A percentile compares a stretch with the other conserved stretches of the same genome.
These are phyloP conservation scores for Acorus gramineus DNA, from an alignment of 106 monocot species.

Conservation along the genomic window DNA sequence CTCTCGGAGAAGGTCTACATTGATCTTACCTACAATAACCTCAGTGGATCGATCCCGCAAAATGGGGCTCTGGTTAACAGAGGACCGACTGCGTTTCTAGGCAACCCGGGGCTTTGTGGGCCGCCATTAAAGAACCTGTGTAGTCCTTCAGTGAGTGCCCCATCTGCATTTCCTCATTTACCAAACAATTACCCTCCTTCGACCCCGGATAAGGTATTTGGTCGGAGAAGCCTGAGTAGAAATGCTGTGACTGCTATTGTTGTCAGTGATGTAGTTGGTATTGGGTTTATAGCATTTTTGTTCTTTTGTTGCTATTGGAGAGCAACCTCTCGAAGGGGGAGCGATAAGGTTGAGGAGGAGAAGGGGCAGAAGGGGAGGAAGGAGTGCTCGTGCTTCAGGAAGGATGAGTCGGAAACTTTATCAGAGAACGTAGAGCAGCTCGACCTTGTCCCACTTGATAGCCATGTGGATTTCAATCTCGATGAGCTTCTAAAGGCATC, in stretches of 20 bases:
- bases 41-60: conserved; percentile 74
- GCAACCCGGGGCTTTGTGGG: conserved; percentile 78
- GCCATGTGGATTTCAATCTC: conserved; percentile 28
- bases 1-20: conserved; percentile 91
- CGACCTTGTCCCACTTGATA: conserved; percentile 47
- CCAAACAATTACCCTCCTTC: conserved; percentile 20
- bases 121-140: conserved; percentile 73
- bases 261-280: conserved; percentile 47
- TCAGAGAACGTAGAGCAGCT: conserved; percentile 40
- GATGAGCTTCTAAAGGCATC: conserved; percentile 69
- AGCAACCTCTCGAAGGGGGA: conserved; percentile 21
- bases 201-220: background rate
- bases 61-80: conserved; percentile 63
- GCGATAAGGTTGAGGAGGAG: conserved; percentile 11
- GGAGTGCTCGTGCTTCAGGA: conserved; percentile 54
- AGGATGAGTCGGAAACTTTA: conserved; percentile 30
- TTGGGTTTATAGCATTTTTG: conserved; percentile 49
- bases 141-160: conserved; percentile 1
- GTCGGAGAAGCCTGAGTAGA: conserved; percentile 27
- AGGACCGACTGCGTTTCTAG: conserved; percentile 81
- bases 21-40: conserved; percentile 73
- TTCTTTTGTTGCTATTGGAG: conserved; percentile 67
- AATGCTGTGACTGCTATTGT: conserved; percentile 45
- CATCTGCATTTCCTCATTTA: conserved; percentile 24
- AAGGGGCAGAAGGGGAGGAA: conserved; percentile 22